A percentile compares a stretch with the other conserved stretches of the same genome.
Evolutionary conservation across 345 rosid genomes (phyloP).

Genomic region (Cardiospermum halicacabum): DNA sequence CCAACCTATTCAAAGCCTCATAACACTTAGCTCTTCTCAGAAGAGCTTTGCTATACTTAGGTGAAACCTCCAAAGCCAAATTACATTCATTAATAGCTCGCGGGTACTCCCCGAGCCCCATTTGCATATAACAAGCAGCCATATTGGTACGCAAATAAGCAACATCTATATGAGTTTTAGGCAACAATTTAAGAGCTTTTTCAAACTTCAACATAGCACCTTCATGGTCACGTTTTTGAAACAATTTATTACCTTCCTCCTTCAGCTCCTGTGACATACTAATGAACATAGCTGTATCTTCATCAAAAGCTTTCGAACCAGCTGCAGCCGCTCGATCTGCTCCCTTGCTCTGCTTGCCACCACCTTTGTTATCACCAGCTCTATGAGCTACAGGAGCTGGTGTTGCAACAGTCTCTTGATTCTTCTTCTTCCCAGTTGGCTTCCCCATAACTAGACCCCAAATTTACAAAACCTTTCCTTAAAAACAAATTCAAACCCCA

Average conservation of each 20-base stretch:
- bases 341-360: slow-evolving; percentile 34
- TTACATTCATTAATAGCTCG: slow-evolving; percentile 87
- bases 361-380: slow-evolving; percentile 25
- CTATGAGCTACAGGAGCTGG: too few species aligned
- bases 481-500: too few species aligned
- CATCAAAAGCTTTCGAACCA: slow-evolving; percentile 71
- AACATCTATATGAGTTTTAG: slow-evolving; percentile 69
- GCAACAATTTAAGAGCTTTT: slow-evolving; percentile 88
- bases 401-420: slow-evolving; percentile 21
- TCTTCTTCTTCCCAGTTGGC: slow-evolving; percentile 90
- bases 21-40: slow-evolving; percentile 82
- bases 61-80: slow-evolving; percentile 81
- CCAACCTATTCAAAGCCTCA: slow-evolving; percentile 76
- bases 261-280: slow-evolving; percentile 88
- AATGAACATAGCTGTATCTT: slow-evolving; percentile 87
- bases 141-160: slow-evolving; percentile 77
- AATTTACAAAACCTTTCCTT: not conserved
- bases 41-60: slow-evolving; percentile 83
- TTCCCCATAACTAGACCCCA: slow-evolving; percentile 64
- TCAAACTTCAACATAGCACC: slow-evolving; percentile 93
- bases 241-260: slow-evolving; percentile 90
- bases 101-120: slow-evolving; percentile 96
- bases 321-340: slow-evolving; percentile 28
- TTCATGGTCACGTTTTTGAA: slow-evolving; percentile 86
- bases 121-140: slow-evolving; percentile 94